Evolutionary conservation across 192 early-diverging fungal genomes (phyloP), one percentile per base, ranked within the genome.

Genomic region (Spizellomyces sp.): DNA sequence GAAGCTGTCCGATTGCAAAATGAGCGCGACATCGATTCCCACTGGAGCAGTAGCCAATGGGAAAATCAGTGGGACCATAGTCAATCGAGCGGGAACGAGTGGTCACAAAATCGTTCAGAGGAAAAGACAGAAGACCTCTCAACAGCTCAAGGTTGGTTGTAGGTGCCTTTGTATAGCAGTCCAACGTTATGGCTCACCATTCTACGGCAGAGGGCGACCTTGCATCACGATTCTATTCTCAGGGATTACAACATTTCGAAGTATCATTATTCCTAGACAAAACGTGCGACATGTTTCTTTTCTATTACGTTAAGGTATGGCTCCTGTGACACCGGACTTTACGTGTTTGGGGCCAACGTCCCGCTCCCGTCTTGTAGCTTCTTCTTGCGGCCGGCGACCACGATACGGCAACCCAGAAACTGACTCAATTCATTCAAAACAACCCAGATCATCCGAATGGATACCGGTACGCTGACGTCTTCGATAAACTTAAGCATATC

Each of bases 181-280:
- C 3, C 0, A 36, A 36, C 27, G 27, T 12, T 62, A 17, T 59
- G 15, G 9, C 8, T 10, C 19, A 58, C 41, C 15, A 0, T 1
- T 4, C 48, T 46, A 8, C 6, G 47, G 42, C 66, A 36, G 66
- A 67, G 48, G 66, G 58, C 7, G 48, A 67, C 21, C 54, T 75
- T 8, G 58, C 57, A 7, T 75, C 73, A 45, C 65, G 59, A 19
- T 57, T 66, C 59, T 75, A 62, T 42, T 45, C 27, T 9, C 22
- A 67, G 19, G 73, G 65, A 21, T 9, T 75, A 9, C 73, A 69
- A 48, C 60, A 75, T 27, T 55, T 75, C 44, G 66, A 59, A 52
- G n/a, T 45, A 4, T 67, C 73, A 14, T 48, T 75, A 6, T 8
- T 19, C 12, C 12, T 74, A n/a, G 66, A 75, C 50, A 5, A 10